These are phyloP conservation scores for Allium cepa DNA, from an alignment of 106 monocot species.

Conservation along the genomic window DNA sequence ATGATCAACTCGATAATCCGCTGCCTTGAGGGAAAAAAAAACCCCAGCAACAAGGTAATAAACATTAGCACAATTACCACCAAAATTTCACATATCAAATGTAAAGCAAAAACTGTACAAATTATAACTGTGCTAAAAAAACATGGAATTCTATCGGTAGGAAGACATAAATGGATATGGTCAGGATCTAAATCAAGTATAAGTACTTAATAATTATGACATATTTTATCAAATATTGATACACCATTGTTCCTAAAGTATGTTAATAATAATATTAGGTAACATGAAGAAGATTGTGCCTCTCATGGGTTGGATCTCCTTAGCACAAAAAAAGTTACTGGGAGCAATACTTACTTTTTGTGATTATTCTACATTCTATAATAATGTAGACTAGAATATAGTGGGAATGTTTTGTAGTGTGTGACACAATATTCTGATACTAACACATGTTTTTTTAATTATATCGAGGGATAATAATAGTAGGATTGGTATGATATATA, in stretches of 20 bases:
- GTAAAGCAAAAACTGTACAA: no score
- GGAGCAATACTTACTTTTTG: not conserved
- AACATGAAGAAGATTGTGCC: not conserved
- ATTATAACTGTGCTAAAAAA: no score
- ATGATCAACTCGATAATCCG: no score
- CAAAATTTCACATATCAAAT: no score
- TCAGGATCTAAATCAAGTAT: no score
- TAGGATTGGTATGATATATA: not conserved
- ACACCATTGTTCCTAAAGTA: not conserved
- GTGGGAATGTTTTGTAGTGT: constrained; percentile 3
- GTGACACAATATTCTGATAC: not conserved
- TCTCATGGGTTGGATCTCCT: constrained; percentile 3
- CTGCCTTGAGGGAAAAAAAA: no score
- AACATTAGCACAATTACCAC: no score
- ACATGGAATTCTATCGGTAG: no score
- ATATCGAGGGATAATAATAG: not conserved
- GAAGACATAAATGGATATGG: no score
- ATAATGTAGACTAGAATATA: not conserved
- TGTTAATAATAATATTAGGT: not conserved
- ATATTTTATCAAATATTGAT: not conserved
- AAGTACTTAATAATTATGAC: not conserved
- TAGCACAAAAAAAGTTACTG: not conserved
- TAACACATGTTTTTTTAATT: no score
- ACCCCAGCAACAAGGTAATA: no score
- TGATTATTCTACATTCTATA: not conserved